These are phyloP conservation scores for Coemansia sp. DNA, from an alignment of 192 early-diverging fungal genomes.

Conservation along the genomic window DNA sequence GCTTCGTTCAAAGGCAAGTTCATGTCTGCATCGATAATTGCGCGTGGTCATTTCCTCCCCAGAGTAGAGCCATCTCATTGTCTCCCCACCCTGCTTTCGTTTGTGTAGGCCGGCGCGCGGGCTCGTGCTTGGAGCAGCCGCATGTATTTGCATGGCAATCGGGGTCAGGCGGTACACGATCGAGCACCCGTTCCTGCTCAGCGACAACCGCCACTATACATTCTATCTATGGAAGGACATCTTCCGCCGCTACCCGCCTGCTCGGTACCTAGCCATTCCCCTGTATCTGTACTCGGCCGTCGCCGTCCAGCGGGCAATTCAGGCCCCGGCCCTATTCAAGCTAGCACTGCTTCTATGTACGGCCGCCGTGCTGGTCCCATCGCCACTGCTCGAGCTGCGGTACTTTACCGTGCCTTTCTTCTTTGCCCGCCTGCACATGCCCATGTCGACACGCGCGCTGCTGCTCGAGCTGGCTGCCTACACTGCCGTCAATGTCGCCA, in stretches of 20 bases:
- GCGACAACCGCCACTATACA: slow-evolving; percentile 93
- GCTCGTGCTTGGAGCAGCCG: not conserved
- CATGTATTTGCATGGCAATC: slow-evolving; percentile 19
- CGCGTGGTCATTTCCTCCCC: too few relatives aligned
- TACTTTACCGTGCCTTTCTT: slow-evolving; percentile 90
- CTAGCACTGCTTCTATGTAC: slow-evolving; percentile 52
- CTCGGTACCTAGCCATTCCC: slow-evolving; percentile 61
- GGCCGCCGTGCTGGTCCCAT: slow-evolving; percentile 71
- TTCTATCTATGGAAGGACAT: slow-evolving; percentile 92
- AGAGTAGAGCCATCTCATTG: too few relatives aligned
- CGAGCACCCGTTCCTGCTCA: slow-evolving; percentile 89
- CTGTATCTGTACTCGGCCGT: slow-evolving; percentile 53
- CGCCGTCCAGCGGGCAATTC: slow-evolving; percentile 25
- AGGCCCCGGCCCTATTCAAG: slow-evolving; percentile 50
- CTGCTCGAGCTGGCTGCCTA: slow-evolving; percentile 51
- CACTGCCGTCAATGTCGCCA: slow-evolving; percentile 56
- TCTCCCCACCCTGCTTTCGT: slow-evolving; percentile 6
- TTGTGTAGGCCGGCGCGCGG: slow-evolving; percentile 6
- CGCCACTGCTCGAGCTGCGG: slow-evolving; percentile 89
- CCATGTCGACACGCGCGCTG: slow-evolving; percentile 14
- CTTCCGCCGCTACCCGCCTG: slow-evolving; percentile 51
- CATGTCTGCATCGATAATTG: too few relatives aligned
- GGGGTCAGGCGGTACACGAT: slow-evolving; percentile 55
- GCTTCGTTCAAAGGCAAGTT: too few relatives aligned
- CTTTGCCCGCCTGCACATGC: slow-evolving; percentile 65